Evolutionary conservation across 1,284 basidiomycete species (phyloP), one percentile per base, ranked within the genome.

Genomic region (Moesziomyces sp.): DNA sequence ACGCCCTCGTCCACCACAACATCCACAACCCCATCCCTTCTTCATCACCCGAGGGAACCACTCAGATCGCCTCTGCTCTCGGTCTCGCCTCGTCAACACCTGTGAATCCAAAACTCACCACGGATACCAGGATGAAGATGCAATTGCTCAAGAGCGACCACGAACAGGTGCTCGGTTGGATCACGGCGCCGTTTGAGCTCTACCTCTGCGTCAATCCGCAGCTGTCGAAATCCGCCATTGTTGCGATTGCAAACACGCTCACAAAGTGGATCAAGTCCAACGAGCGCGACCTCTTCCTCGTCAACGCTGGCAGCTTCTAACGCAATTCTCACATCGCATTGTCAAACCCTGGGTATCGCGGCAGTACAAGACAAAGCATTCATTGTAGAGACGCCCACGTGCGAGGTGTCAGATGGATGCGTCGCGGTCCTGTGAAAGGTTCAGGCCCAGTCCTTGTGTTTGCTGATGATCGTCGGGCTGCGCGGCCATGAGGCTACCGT

Each of bases 171-270:
- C 38, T 78, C 28, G 74, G 52, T 0, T 84, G 97, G 95, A 92
- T 95, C 67, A 97, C 94, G 0, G 90, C 92, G 76, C 90, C 91
- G 0, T 97, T 97, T 79, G 95, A 98, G 84, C 85, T 99, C 21
- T 98, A 97, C 83, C 85, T 97, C 52, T 87, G 91, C 0, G 85
- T 96, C 10, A 92, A 92, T 2, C 92, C 94, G 2, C 87, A 89
- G 51, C 83, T 98, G 52, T 91, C 93, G 2, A 97, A 97, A 87
- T 90, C 89, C 51, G 92, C 92, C 0, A 90, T 90, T 0, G 90
- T 97, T 10, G 89, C 90, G 18, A 91, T 93, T 1, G 96, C 95
- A 9, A 96, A 97, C 83, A 88, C 90, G 0, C 90, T 98, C 30
- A 91, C 91, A 18, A 88, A 90, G 40, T 99, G 96, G 95, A 90